Conservation (phyloP, 495 filamentous ascomycete species). For the Hyaloscypha hepaticicola region DNA sequence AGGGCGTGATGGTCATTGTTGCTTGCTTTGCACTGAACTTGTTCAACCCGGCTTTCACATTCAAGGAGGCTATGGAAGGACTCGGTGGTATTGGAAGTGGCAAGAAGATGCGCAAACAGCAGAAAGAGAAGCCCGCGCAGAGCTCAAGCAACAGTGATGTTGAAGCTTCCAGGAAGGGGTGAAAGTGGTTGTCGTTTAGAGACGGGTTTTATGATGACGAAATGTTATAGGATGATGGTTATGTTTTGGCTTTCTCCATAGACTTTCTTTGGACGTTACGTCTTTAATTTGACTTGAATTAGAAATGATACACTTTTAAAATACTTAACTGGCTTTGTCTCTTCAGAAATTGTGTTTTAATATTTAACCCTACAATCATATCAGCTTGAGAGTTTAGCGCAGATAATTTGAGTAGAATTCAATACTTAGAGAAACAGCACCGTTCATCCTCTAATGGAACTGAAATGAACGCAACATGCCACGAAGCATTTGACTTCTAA, state of each 20-base stretch:
- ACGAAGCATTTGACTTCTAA: not conserved
- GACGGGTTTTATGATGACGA: not conserved
- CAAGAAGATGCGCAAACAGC: slow-evolving; percentile 17
- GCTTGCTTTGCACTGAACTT: slow-evolving; percentile 47
- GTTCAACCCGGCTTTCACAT: slow-evolving; percentile 40
- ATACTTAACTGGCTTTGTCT: too few species aligned
- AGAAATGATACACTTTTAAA: too few species aligned
- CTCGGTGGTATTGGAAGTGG: slow-evolving; percentile 24
- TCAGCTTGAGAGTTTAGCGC: too few species aligned
- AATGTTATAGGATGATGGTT: not conserved
- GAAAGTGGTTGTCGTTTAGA: not conserved
- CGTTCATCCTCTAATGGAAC: too few species aligned
- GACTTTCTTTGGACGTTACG: not conserved
- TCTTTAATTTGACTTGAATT: too few species aligned
- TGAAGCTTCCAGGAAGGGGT: slow-evolving; percentile 11
- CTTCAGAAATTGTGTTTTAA: too few species aligned
- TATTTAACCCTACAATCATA: too few species aligned
- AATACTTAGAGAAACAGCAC: too few species aligned
- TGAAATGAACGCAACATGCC: too few species aligned
- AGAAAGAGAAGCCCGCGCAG: slow-evolving; percentile 9
- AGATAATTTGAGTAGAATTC: too few species aligned
- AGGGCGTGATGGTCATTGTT: slow-evolving; percentile 56
- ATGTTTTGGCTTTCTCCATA: not conserved
- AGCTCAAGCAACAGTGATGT: slow-evolving; percentile 25
- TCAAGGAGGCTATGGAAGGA: slow-evolving; percentile 27